Evolutionary conservation across 179 eudicot species (phyloP).

Genomic region (Spergularia azorica): DNA sequence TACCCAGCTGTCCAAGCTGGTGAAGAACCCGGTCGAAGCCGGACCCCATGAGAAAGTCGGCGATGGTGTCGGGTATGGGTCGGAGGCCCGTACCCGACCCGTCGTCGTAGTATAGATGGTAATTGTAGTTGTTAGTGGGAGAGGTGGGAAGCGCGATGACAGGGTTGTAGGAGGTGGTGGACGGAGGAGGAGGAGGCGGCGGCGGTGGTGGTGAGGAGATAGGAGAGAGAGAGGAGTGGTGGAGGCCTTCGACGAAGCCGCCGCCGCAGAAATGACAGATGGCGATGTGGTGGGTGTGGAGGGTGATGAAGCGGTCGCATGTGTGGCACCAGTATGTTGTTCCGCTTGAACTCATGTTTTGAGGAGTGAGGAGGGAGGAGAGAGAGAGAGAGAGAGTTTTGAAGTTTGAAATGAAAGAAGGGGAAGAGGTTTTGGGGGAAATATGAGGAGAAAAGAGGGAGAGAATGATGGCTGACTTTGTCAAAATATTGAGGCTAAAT

Average conservation of each 20-base stretch:
- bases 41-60: not conserved
- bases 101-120: not conserved
- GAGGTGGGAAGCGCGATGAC: slow-evolving; percentile 7
- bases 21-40: not conserved
- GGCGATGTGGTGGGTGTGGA: slow-evolving; percentile 16
- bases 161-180: not conserved
- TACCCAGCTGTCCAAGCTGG: not conserved
- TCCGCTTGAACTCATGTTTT: not conserved
- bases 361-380: not conserved
- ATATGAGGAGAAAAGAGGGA: too few species aligned
- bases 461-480: too few species aligned
- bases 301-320: slow-evolving; percentile 12
- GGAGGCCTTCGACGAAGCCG: not conserved
- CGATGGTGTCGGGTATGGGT: not conserved
- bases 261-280: slow-evolving; percentile 1
- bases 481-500: too few species aligned
- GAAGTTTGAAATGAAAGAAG: too few species aligned
- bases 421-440: too few species aligned
- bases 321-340: slow-evolving; percentile 7
- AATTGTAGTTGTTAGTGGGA: not conserved
- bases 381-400: not conserved
- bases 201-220: not conserved
- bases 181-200: not conserved
- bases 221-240: slow-evolving; percentile 1
- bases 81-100: not conserved